These are phyloP conservation scores for Komagataella phaffii DNA, from an alignment of 805 yeast species.

Conservation along the genomic window DNA sequence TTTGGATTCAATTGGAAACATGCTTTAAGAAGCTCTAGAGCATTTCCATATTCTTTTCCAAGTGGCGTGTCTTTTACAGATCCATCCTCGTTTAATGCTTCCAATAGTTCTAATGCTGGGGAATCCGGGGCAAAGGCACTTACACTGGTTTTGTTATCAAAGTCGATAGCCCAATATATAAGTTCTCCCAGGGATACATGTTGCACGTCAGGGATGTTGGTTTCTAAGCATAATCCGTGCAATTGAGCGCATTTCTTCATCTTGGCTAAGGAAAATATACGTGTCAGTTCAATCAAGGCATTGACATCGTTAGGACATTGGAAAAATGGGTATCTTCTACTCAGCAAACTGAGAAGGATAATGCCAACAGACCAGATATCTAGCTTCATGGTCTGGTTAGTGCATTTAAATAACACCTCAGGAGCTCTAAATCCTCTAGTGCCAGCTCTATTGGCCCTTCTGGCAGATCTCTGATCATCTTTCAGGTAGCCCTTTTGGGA, in stretches of 20 bases:
- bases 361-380: conserved; percentile 94
- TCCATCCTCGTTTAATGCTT: conserved; percentile 30
- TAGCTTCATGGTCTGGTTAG: conserved; percentile 66
- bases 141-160: conserved; percentile 30
- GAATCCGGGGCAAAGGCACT: conserved; percentile 60
- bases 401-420: conserved; percentile 79
- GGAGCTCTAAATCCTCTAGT: conserved; percentile 94
- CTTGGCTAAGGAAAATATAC: conserved; percentile 63
- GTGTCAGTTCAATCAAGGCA: conserved; percentile 74
- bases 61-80: conserved; percentile 19
- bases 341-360: conserved; percentile 61
- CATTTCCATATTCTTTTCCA: conserved; percentile 26
- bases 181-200: conserved; percentile 24
- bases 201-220: conserved; percentile 33
- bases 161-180: conserved; percentile 25
- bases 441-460: conserved; percentile 95
- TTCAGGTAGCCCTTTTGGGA: conserved; percentile 60
- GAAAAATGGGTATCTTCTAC: conserved; percentile 84
- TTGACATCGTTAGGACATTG: conserved; percentile 90
- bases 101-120: conserved; percentile 53
- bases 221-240: conserved; percentile 83
- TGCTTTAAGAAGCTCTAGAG: conserved; percentile 40
- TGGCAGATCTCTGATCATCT: conserved; percentile 75
- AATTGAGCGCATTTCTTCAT: conserved; percentile 67
- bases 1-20: conserved; percentile 47